Base-by-base conservation (phyloP, 1,139 yeast genomes). In the Scheffersomyces titani region DNA sequence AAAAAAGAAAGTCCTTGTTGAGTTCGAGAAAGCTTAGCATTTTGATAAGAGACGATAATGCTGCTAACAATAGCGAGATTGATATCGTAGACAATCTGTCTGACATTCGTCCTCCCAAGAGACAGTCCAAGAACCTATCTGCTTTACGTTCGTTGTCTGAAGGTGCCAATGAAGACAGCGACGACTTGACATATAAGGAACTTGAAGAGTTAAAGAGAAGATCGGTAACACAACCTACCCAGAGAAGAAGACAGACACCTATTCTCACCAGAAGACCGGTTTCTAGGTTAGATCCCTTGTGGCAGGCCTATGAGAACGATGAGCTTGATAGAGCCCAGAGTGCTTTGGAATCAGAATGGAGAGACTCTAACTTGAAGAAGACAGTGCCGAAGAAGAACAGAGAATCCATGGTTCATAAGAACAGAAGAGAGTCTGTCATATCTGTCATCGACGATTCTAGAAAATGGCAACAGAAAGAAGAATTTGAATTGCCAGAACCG, bases 201-300 rank as follows among this genome's bases (percentile, higher is more conserved):
- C 62, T 83, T 22, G 84, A 77, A 54, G 68, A 70, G 19, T 64
- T 79, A 60, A 82, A 82, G 64, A 73, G 76, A 61, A 73, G 88
- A 57, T 75, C 85, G 1, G 82, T 77, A 1, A 81, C 87, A 20
- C 82, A 78, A 59, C 83, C 78, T 44, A 67, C 63, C 49, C 73
- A 77, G 5, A 65, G 66, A 60, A 63, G 79, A 63, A 71, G 83
- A 71, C 77, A 61, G 65, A 84, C 67, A 78, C 73, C 82, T 7
- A 63, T 77, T 18, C 73, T 80, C 55, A 74, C 80, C 2, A 71
- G 84, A 63, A 81, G 92, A 66, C 94, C 94, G 7, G 85, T 86
- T 44, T 88, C 93, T 1, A 82, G 86, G 65, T 75, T 89, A 56
- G 94, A 89, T 73, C 94, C 94, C 48, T 75, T 74, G 64, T 80